Evolutionary conservation across 495 filamentous ascomycete species (phyloP), one percentile per base, ranked within the genome.

Genomic region (Talaromyces ruber): DNA sequence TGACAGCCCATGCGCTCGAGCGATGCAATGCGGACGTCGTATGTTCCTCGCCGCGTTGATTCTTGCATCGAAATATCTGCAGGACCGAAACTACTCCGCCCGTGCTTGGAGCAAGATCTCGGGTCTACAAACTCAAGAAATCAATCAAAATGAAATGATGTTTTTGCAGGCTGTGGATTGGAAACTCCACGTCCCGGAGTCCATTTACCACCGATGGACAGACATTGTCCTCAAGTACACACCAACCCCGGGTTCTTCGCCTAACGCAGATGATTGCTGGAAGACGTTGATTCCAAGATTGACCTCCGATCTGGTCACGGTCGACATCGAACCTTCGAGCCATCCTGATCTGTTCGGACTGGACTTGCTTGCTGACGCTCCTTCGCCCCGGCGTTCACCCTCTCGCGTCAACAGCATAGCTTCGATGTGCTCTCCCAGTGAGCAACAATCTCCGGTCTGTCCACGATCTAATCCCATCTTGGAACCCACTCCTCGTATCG

Each of bases 21-120:
- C 92, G 39, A 87, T 98, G 71, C 93, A 96, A 75, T 98, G 94
- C 79, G 94, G 94, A 58, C 90, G 94, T 61, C 89, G 94, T 50
- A 98, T 98, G 92, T 98, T 98, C 71, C 81, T 98, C 60, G 89
- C 95, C 16, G 90, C 91, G 12, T 79, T 97, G 64, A 96, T 97
- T 66, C 80, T 97, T 53, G 91, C 92, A 3, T 97, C 94, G 24
- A 98, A 98, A 76, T 98, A 97, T 72, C 81, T 98, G 45, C 94
- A 98, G 72, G 94, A 98, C 73, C 88, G 94, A 51, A 98, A 98
- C 73, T 98, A 93, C 74, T 98, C 95, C 7, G 92, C 94, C 45
- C 84, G 92, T 37, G 94, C 94, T 22, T 98, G 94, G 94, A 97
- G 94, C 72, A 97, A 95, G 79, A 98, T 98, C 58, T 97, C 93